phyloP scores from a whole-genome alignment of 495 filamentous ascomycete genomes.

The Talaromyces thailandensis region DNA sequence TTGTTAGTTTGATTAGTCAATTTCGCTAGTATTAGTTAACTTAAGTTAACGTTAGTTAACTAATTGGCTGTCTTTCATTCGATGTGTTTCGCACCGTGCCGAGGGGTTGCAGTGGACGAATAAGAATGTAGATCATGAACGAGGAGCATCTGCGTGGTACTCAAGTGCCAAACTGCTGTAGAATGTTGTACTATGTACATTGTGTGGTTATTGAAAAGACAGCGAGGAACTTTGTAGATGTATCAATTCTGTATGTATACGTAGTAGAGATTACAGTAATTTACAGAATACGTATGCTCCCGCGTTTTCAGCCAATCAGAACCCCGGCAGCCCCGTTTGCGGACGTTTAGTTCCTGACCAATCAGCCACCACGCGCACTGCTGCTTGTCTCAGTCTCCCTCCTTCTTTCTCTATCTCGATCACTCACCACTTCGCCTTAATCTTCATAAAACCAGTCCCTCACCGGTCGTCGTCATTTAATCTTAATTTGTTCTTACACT shows the following conservation, averaged over 20 bases:
- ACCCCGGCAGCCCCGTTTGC: neutral
- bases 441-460: neutral
- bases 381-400: constrained; percentile 6
- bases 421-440: neutral
- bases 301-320: neutral
- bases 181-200: neutral
- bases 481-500: neutral
- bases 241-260: neutral
- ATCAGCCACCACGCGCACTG: neutral
- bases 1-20: neutral
- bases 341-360: neutral
- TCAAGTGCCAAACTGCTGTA: too few species aligned
- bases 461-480: neutral
- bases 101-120: neutral
- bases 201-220: too few species aligned
- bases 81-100: neutral
- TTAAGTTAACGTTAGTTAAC: too few species aligned
- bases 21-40: neutral
- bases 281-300: neutral
- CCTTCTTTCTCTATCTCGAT: neutral
- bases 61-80: neutral
- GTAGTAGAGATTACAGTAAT: neutral
- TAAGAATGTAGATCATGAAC: neutral
- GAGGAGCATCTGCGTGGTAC: neutral
- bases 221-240: too few species aligned